Conservation (phyloP, 2,329 filamentous ascomycete genomes). For the Exophiala phaeomuriformis region DNA sequence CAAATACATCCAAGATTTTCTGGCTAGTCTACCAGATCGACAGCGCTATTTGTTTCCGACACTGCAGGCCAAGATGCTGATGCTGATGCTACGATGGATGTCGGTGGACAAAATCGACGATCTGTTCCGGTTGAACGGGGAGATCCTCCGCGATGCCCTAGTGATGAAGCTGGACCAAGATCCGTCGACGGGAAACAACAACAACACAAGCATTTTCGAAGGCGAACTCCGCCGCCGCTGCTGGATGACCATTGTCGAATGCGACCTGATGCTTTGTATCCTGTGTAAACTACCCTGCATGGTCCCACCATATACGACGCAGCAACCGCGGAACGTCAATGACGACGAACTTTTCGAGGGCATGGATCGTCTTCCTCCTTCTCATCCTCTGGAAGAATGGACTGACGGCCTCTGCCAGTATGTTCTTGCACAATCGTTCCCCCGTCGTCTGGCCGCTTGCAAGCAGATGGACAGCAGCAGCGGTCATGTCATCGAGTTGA, state of each 20-base stretch:
- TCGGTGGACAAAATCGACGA: constrained; percentile 14
- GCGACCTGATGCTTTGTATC: constrained; percentile 28
- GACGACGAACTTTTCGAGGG: constrained; percentile 22
- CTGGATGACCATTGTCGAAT: constrained; percentile 31
- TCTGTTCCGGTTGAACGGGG: constrained; percentile 19
- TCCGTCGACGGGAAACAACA: constrained; percentile 2
- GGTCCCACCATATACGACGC: constrained; percentile 17
- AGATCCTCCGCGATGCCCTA: constrained; percentile 21
- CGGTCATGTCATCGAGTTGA: constrained; percentile 5
- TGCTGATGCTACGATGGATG: constrained; percentile 21
- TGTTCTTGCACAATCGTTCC: constrained; percentile 23
- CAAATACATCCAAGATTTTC: constrained; percentile 17
- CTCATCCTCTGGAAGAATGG: constrained; percentile 22
- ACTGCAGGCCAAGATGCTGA: constrained; percentile 22
- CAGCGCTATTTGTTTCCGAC: constrained; percentile 18
- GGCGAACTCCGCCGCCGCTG: constrained; percentile 29
- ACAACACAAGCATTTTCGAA: constrained; percentile 18
- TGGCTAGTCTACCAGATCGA: constrained; percentile 2
- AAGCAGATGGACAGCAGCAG: constrained; percentile 13
- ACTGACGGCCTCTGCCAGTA: constrained; percentile 25
- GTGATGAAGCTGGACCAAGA: constrained; percentile 23
- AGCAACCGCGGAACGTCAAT: constrained; percentile 23
- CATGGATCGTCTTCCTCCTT: constrained; percentile 10
- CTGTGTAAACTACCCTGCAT: constrained; percentile 24
- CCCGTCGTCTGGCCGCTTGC: constrained; percentile 21